phyloP scores from a whole-genome alignment of 768 basidiomycete species.

The Suillus subalutaceus region DNA sequence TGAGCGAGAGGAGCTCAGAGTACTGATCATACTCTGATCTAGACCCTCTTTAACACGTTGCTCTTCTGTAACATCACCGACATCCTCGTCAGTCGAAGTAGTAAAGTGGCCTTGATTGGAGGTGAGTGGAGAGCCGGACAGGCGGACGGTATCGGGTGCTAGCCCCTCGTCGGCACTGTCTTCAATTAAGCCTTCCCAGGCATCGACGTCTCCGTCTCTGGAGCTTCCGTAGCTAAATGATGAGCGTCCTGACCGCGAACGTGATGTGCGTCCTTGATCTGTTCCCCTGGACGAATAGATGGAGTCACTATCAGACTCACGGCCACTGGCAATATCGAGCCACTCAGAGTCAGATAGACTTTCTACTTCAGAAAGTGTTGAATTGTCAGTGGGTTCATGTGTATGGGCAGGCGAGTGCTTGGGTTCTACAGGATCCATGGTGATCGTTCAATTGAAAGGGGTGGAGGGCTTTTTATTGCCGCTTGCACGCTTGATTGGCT shows the following conservation, averaged over 20 bases:
- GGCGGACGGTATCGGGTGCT: constrained; percentile 24
- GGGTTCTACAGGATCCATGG: constrained; percentile 23
- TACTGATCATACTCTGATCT: constrained; percentile 83
- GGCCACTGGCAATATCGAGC: constrained; percentile 73
- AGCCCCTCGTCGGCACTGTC: constrained; percentile 56
- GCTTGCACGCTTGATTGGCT: constrained; percentile 11
- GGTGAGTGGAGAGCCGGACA: constrained; percentile 20
- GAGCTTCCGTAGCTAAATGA: constrained; percentile 73
- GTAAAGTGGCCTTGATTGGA: constrained; percentile 28
- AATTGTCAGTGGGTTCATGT: constrained; percentile 41
- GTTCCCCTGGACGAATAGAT: constrained; percentile 57
- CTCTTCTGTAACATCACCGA: constrained; percentile 56
- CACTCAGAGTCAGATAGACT: constrained; percentile 80
- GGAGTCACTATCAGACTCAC: constrained; percentile 71
- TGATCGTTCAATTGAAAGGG: constrained; percentile 30
- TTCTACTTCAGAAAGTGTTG: constrained; percentile 62
- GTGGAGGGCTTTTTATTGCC: constrained; percentile 30
- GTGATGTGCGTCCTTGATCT: constrained; percentile 58
- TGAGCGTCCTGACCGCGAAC: constrained; percentile 66
- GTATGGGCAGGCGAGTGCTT: constrained; percentile 24
- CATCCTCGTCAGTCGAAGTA: constrained; percentile 32
- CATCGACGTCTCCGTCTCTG: constrained; percentile 67
- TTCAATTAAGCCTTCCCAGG: constrained; percentile 79
- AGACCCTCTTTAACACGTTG: constrained; percentile 71
- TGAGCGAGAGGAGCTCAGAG: constrained; percentile 73